phyloP scores from a whole-genome alignment of 495 filamentous ascomycete genomes.

The Podospora pseudoanserina region DNA sequence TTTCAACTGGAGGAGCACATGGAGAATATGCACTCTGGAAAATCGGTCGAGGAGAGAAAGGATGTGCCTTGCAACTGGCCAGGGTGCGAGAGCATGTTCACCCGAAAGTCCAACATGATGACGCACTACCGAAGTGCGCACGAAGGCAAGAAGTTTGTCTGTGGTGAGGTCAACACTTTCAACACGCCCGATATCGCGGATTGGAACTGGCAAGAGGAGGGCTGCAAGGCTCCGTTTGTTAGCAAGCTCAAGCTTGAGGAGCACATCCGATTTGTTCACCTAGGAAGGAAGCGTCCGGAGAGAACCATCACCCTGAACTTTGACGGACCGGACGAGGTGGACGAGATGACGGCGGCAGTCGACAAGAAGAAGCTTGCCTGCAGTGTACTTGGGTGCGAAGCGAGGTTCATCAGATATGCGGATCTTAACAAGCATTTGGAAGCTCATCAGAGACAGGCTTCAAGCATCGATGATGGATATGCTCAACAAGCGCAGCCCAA shows the following conservation, averaged over 20 bases:
- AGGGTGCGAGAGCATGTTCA: slow-evolving; percentile 69
- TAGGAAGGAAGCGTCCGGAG: slow-evolving; percentile 52
- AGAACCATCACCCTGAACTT: slow-evolving; percentile 34
- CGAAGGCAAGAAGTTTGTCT: slow-evolving; percentile 65
- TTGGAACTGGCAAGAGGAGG: slow-evolving; percentile 60
- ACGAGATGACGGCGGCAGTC: slow-evolving; percentile 33
- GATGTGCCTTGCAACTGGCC: slow-evolving; percentile 58
- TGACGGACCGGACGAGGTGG: slow-evolving; percentile 13
- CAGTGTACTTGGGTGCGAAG: slow-evolving; percentile 17
- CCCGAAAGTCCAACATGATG: slow-evolving; percentile 72
- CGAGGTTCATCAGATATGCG: slow-evolving; percentile 62
- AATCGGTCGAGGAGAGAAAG: slow-evolving; percentile 58
- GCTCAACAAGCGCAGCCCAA: background rate
- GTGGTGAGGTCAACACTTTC: slow-evolving; percentile 60
- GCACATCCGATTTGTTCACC: slow-evolving; percentile 72
- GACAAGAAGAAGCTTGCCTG: slow-evolving; percentile 18
- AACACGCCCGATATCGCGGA: slow-evolving; percentile 54
- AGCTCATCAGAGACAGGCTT: slow-evolving; percentile 5
- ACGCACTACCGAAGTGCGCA: slow-evolving; percentile 75
- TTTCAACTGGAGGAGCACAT: slow-evolving; percentile 64
- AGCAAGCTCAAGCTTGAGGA: slow-evolving; percentile 74
- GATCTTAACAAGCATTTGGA: slow-evolving; percentile 66
- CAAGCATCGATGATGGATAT: background rate
- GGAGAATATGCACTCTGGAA: slow-evolving; percentile 63
- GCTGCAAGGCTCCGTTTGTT: slow-evolving; percentile 65